Conservation (phyloP, 495 filamentous ascomycete genomes). For the Cercophora newfieldiana region DNA sequence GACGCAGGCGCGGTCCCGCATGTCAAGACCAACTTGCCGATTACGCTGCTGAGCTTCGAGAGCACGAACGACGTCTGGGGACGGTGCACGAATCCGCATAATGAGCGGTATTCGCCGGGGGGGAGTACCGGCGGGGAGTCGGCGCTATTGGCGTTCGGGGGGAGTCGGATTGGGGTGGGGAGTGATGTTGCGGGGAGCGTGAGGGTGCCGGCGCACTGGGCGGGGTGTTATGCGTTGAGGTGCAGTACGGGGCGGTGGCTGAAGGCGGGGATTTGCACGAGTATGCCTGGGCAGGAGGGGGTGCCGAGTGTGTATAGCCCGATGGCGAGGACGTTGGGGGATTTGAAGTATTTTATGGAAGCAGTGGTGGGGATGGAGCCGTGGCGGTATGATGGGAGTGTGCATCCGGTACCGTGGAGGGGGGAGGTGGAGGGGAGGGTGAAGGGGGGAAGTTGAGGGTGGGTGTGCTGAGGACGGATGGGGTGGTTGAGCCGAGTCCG, state of each 20-base stretch:
- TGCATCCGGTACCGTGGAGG: conserved; percentile 84
- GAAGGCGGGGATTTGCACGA: conserved; percentile 78
- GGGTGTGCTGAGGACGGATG: conserved; percentile 78
- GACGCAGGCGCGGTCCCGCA: conserved; percentile 96
- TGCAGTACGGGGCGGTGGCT: conserved; percentile 98
- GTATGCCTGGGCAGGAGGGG: conserved; percentile 94
- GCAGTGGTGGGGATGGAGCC: conserved; percentile 80
- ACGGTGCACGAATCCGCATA: conserved; percentile 79
- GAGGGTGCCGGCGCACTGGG: conserved; percentile 84
- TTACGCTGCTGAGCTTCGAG: conserved; percentile 90
- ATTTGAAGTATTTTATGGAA: conserved; percentile 83
- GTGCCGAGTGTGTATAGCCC: conserved; percentile 88
- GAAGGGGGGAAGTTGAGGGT: conserved; percentile 61
- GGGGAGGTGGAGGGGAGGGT: conserved; percentile 58
- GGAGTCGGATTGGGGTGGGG: conserved; percentile 83
- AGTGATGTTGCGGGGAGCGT: conserved; percentile 95
- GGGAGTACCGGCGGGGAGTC: conserved; percentile 89
- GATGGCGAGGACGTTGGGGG: conserved; percentile 85
- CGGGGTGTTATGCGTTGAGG: conserved; percentile 83
- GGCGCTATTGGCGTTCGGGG: conserved; percentile 82
- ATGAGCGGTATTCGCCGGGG: conserved; percentile 79
- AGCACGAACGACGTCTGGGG: conserved; percentile 91
- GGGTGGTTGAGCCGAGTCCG: conserved; percentile 83
- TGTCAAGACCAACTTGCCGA: conserved; percentile 92
- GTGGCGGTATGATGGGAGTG: conserved; percentile 87